Conservation (phyloP, 441 rosid species). For the Kokia cookei region DNA sequence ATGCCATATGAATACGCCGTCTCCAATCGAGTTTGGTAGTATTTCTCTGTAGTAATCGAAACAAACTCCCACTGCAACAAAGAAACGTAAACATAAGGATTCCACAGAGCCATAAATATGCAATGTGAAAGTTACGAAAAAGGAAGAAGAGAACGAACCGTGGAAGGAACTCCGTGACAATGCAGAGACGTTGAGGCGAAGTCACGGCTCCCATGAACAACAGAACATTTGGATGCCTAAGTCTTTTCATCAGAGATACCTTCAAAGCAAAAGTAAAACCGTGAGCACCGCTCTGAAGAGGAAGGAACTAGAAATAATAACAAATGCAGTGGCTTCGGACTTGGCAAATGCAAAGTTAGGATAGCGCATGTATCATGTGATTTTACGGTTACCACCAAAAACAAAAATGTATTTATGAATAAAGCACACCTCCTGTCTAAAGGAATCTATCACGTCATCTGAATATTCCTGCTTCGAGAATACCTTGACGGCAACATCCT, state of each 20-base stretch:
- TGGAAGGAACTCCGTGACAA: constrained; percentile 92
- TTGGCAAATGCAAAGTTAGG: neutral
- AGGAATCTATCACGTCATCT: constrained; percentile 61
- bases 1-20: constrained; percentile 79
- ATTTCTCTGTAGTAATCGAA: constrained; percentile 73
- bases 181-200: constrained; percentile 85
- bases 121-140: neutral
- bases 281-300: neutral
- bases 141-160: constrained; percentile 44
- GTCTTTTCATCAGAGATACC: constrained; percentile 91
- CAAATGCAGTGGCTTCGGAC: neutral
- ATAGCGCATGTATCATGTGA: neutral
- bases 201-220: constrained; percentile 98
- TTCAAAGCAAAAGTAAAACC: constrained; percentile 21
- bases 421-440: constrained; percentile 76
- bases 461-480: constrained; percentile 95
- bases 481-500: constrained; percentile 97
- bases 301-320: neutral
- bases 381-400: neutral
- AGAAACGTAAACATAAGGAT: neutral
- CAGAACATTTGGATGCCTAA: constrained; percentile 85
- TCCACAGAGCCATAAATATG: neutral
- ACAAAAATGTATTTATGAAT: neutral
- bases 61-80: constrained; percentile 85
- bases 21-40: constrained; percentile 82